Base-by-base conservation (phyloP, 2,329 filamentous ascomycete genomes). In the Phialophora chinensis region DNA sequence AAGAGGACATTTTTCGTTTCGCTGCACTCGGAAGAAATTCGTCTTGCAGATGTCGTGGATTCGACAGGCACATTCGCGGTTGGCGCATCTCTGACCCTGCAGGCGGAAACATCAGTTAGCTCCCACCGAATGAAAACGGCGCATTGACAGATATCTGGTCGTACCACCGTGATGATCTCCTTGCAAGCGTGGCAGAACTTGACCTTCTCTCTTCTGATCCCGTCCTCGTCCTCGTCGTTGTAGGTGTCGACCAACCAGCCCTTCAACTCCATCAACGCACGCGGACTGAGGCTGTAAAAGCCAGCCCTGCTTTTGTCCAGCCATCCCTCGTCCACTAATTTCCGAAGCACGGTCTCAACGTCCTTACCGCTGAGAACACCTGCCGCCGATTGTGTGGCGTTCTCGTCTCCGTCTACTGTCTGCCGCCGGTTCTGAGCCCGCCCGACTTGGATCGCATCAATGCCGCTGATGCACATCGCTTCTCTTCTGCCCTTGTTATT, bases 161-260 rank as follows among this genome's bases (percentile, higher is more conserved):
- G 71, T 74, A 85, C 85, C 70, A 90, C 81, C 0, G 94, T 99
- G 49, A 98, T 87, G 68, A 98, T 90, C 71, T 97, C 93, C 77
- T 88, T 91, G 78, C 95, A 99, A 0, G 91, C 93, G 74, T 90
- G 87, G 76, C 95, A 99, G 69, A 89, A 87, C 79, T 95, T 96
- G 76, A 99, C 91, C 69, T 88, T 87, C 75, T 92, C 86, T 83
- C 86, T 88, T 62, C 72, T 68, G 10, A 75, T 77, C 1, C 79
- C 79, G 27, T 79, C 79, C 1, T 80, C 79, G n/a, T 82, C 80
- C 10, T 87, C 87, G 63, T 96, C 91, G 75, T 99, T 98, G 78
- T 97, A 99, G 31, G 90, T 92, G 61, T 91, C 91, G n/a, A 92
- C 80, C 57, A 99, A 84, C 89, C 93, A 98, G 1, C 86, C 84